A percentile compares a stretch with the other conserved stretches of the same genome.
Conservation (phyloP, 352 stramenopile species). For the Phytophthora capsici region DNA sequence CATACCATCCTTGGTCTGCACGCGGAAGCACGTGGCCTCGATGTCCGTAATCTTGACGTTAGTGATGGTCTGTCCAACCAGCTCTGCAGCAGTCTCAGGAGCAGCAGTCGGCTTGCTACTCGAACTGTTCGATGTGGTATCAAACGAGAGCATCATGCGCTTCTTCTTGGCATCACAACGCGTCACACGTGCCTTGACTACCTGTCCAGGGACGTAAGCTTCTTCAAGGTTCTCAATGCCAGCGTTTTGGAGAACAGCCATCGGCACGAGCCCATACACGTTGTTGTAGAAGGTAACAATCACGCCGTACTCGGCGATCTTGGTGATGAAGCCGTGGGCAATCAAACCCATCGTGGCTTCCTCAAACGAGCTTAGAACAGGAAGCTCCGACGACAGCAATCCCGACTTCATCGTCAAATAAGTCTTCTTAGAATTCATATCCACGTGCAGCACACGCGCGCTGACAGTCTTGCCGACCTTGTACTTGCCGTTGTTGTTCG, state of each 20-base stretch:
- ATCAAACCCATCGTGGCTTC: constrained; percentile 76
- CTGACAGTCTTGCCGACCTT: constrained; percentile 78
- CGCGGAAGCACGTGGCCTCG: constrained; percentile 67
- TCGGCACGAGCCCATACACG: constrained; percentile 93
- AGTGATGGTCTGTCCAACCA: constrained; percentile 64
- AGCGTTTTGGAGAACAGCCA: constrained; percentile 81
- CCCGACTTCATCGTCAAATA: constrained; percentile 91
- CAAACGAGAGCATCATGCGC: constrained; percentile 89
- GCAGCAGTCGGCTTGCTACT: constrained; percentile 18
- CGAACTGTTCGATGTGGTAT: constrained; percentile 45
- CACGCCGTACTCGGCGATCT: constrained; percentile 92
- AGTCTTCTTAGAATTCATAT: constrained; percentile 93
- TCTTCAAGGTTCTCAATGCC: constrained; percentile 87
- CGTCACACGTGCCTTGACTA: constrained; percentile 84
- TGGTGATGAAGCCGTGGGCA: constrained; percentile 93
- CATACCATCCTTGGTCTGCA: constrained; percentile 78
- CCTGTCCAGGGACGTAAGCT: constrained; percentile 87
- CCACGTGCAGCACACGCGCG: constrained; percentile 83
- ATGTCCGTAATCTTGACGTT: constrained; percentile 77
- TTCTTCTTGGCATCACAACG: constrained; percentile 79
- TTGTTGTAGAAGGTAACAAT: constrained; percentile 97
- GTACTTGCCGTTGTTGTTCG: constrained; percentile 76
- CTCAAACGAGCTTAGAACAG: constrained; percentile 81
- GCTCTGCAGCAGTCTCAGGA: constrained; percentile 27
- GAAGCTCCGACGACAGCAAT: constrained; percentile 75